Evolutionary conservation across 1,284 basidiomycete species (phyloP).

Genomic region (Phaffia rhodozyma): DNA sequence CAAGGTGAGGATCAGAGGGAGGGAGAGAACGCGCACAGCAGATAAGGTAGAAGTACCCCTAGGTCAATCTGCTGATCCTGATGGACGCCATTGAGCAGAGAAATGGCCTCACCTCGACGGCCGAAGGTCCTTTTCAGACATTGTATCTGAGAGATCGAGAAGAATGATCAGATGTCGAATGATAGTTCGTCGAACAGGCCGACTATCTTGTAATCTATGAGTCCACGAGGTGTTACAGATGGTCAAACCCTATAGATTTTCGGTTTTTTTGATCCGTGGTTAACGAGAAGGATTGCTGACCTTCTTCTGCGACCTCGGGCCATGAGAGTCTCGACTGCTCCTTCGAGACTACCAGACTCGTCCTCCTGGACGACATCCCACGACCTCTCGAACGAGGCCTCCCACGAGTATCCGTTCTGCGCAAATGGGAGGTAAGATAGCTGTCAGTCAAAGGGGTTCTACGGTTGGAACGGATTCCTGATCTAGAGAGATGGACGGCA

Average conservation of each 20-base stretch:
- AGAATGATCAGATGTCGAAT: constrained; percentile 88
- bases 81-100: background rate
- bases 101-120: constrained; percentile 50
- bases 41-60: too few relatives aligned
- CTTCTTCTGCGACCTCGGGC: constrained; percentile 71
- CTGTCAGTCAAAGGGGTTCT: background rate
- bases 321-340: constrained; percentile 77
- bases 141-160: constrained; percentile 78
- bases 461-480: background rate
- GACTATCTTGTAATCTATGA: constrained; percentile 53
- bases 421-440: background rate
- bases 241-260: background rate
- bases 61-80: too few relatives aligned
- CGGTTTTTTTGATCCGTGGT: constrained; percentile 14
- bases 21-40: background rate
- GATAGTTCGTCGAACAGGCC: constrained; percentile 84
- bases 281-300: constrained; percentile 37
- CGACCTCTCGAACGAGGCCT: constrained; percentile 81
- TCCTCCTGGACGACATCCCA: constrained; percentile 98
- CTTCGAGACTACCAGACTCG: constrained; percentile 77
- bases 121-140: constrained; percentile 91
- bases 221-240: constrained; percentile 9
- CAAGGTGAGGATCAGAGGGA: background rate
- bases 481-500: background rate
- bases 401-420: constrained; percentile 65